Evolutionary conservation across 176 grass and related monocot species (phyloP).

Genomic region (Ensete ventricosum): DNA sequence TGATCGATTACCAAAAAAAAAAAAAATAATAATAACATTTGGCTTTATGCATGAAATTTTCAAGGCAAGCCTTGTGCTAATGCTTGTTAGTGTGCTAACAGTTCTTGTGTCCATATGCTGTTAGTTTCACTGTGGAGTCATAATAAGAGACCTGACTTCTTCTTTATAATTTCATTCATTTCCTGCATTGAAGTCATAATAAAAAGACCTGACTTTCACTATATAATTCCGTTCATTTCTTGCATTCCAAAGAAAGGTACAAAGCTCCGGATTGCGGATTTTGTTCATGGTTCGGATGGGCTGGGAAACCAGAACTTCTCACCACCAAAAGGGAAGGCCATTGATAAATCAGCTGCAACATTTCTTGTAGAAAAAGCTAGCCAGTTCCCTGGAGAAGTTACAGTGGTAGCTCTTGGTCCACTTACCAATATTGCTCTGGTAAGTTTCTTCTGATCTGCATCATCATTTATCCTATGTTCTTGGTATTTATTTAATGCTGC

Average conservation of each 20-base stretch:
- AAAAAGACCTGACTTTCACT: neutral
- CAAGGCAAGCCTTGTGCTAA: neutral
- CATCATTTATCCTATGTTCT: slow-evolving; percentile 7
- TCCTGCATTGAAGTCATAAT: slow-evolving; percentile 5
- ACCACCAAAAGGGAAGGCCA: slow-evolving; percentile 28
- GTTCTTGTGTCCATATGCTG: neutral
- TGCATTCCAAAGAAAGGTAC: slow-evolving; percentile 46
- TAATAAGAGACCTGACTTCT: neutral
- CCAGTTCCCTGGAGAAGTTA: slow-evolving; percentile 67
- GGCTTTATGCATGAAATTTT: neutral
- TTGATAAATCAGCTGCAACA: slow-evolving; percentile 53
- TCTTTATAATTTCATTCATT: slow-evolving; percentile 6
- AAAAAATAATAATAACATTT: no score
- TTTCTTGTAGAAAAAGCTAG: slow-evolving; percentile 74
- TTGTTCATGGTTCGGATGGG: slow-evolving; percentile 72
- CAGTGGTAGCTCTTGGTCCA: slow-evolving; percentile 64
- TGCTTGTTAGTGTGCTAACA: neutral
- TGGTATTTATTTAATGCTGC: neutral
- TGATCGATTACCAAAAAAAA: neutral
- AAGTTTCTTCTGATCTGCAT: slow-evolving; percentile 7
- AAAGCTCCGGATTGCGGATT: slow-evolving; percentile 75
- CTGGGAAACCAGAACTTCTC: slow-evolving; percentile 83
- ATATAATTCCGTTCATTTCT: slow-evolving; percentile 10
- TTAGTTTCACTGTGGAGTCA: neutral
- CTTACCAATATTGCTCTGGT: slow-evolving; percentile 92